A percentile compares a stretch with the other conserved stretches of the same genome.
Conservation (phyloP, 164 flowering plant species). For the Euptelea pleiosperma region DNA sequence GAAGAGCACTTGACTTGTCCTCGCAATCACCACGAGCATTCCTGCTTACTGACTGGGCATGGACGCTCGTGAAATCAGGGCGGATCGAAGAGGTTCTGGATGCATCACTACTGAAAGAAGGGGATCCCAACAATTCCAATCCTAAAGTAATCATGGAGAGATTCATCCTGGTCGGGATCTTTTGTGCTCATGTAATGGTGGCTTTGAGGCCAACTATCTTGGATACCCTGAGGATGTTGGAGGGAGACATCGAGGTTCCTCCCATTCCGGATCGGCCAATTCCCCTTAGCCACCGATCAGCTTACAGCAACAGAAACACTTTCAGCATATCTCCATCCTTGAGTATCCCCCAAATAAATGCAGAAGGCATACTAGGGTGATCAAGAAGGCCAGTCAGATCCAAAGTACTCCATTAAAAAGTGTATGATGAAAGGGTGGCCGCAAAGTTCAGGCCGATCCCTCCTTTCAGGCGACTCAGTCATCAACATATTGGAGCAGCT, state of each 20-base stretch:
- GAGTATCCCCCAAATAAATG: conserved; percentile 34
- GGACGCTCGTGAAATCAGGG: conserved; percentile 67
- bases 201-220: conserved; percentile 70
- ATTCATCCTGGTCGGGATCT: conserved; percentile 65
- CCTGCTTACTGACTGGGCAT: conserved; percentile 84
- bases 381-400: no score
- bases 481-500: no score
- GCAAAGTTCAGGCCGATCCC: no score
- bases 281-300: conserved; percentile 51
- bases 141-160: conserved; percentile 66
- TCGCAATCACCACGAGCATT: conserved; percentile 32
- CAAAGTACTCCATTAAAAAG: no score
- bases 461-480: no score
- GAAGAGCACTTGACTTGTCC: conserved; percentile 69
- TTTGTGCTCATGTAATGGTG: conserved; percentile 92
- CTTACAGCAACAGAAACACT: conserved; percentile 25
- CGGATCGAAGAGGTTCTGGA: conserved; percentile 50
- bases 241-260: conserved; percentile 89
- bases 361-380: conserved; percentile 59
- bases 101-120: conserved; percentile 33
- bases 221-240: conserved; percentile 80
- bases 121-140: conserved; percentile 28
- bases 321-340: conserved; percentile 52
- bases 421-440: no score
- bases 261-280: conserved; percentile 66